Evolutionary conservation across 1,284 basidiomycete species (phyloP), one percentile per base, ranked within the genome.

Genomic region (Kalmanozyma brasiliensis): DNA sequence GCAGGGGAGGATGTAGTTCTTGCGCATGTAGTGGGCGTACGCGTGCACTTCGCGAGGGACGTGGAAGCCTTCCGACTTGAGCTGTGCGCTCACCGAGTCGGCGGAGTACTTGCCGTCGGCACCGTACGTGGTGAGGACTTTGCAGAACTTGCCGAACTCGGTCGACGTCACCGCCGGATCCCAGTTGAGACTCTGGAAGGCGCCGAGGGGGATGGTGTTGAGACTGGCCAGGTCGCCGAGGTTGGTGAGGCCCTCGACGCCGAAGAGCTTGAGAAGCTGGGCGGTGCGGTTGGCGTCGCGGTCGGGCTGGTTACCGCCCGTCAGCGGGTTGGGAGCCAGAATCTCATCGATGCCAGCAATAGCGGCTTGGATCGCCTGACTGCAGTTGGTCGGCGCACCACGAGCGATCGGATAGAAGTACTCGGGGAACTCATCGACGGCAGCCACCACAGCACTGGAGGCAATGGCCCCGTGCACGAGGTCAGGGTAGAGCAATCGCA

Each of bases 381-480:
- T 88, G 80, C 94, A 96, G 30, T 84, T 86, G 0, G 87, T 85
- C 70, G 91, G 88, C 1, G 90, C 91, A 24, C 89, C 89, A 20
- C 85, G 84, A 36, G 91, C 88, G 75, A 96, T 92, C 40, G 93
- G 86, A 49, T 94, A 92, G 85, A 89, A 90, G 83, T 95, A 96
- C 82, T 85, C 75, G 1, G 83, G 82, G 45, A 83, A 84, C 43
- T 78, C 63, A 30, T 76, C 77, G 5, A 74, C 52, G 0, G 80
- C 79, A 1, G 69, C 55, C 19, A 79, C 75, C 0, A 83, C 83
- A 0, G 78, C 83, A 11, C 77, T 80, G 8, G 90, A 92, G 1
- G 93, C 93, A 66, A 98, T 95, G 0, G 92, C 90, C 17, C 94
- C 95, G 82, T 87, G 94, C 4, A 94, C 91, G 11, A 94, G 85